Percentiles rank a stretch among this genome's conserved stretches.
These are phyloP conservation scores for Lecanoromycetidae sp. DNA, from an alignment of 2,329 filamentous ascomycete genomes.

Conservation along the genomic window DNA sequence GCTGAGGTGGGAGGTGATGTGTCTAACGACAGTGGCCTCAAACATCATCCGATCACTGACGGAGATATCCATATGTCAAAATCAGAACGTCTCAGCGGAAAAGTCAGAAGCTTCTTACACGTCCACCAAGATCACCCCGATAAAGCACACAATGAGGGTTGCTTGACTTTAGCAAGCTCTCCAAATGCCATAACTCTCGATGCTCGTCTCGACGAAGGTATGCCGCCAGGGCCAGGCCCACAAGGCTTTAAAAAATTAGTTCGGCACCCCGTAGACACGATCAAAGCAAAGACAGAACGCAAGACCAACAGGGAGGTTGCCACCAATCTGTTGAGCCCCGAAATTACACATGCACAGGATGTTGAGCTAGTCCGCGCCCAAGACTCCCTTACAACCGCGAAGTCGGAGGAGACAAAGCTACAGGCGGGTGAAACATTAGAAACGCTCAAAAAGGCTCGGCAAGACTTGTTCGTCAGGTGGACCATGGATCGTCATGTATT, in stretches of 20 bases:
- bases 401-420: conserved; percentile 10
- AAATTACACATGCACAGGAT: conserved; percentile 27
- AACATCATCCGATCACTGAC: too few species aligned
- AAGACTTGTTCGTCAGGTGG: conserved; percentile 26
- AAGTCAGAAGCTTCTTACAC: too few species aligned
- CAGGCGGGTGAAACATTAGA: conserved; percentile 12
- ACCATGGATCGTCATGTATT: conserved; percentile 27
- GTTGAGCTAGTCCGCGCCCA: conserved; percentile 27
- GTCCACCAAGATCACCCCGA: too few species aligned
- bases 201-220: too few species aligned
- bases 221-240: too few species aligned
- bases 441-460: conserved; percentile 21
- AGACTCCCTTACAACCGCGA: conserved; percentile 18
- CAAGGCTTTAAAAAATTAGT: not conserved
- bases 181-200: too few species aligned
- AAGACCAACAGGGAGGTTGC: conserved; percentile 6
- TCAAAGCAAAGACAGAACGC: conserved; percentile 1
- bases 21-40: too few species aligned
- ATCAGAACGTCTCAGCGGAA: too few species aligned
- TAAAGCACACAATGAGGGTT: too few species aligned
- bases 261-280: conserved; percentile 1
- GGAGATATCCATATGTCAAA: too few species aligned
- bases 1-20: too few species aligned
- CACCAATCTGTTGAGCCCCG: conserved; percentile 9
- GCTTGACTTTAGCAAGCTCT: too few species aligned